Evolutionary conservation across 306 rosid species (phyloP).

Genomic region (Crotalaria pallida): DNA sequence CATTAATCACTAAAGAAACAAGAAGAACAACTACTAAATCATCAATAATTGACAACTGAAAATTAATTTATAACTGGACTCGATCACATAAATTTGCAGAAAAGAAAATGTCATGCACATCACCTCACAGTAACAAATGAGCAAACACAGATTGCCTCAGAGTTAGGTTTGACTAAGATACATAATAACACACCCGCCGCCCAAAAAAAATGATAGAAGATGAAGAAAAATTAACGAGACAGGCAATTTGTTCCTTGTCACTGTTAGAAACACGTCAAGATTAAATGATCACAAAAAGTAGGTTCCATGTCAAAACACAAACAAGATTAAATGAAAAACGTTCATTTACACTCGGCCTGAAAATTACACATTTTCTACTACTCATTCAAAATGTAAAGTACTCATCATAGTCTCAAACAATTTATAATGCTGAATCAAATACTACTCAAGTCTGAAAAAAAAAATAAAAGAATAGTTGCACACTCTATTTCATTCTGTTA

Average conservation of each 20-base stretch:
- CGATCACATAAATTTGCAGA: not conserved
- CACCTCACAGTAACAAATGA: not conserved
- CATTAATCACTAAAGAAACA: not conserved
- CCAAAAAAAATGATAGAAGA: not conserved
- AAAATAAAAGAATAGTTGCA: too few species aligned
- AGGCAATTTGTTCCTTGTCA: not conserved
- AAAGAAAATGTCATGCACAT: not conserved
- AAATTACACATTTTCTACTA: too few species aligned
- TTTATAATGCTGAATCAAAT: too few species aligned
- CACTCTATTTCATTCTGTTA: too few species aligned
- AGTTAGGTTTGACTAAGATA: not conserved
- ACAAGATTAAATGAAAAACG: too few species aligned
- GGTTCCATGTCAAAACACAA: not conserved
- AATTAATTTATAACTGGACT: not conserved
- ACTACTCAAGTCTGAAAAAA: too few species aligned
- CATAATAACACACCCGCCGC: not conserved
- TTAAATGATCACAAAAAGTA: not conserved
- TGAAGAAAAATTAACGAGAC: not conserved
- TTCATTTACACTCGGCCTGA: too few species aligned
- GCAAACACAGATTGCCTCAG: not conserved
- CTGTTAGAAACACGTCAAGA: not conserved
- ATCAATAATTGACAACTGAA: slow-evolving; percentile 9
- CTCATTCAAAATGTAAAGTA: too few species aligned
- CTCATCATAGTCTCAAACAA: too few species aligned
- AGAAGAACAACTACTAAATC: not conserved